Evolutionary conservation across 495 filamentous ascomycete genomes (phyloP), one percentile per base, ranked within the genome.

Genomic region (Coniosporium apollinis): DNA sequence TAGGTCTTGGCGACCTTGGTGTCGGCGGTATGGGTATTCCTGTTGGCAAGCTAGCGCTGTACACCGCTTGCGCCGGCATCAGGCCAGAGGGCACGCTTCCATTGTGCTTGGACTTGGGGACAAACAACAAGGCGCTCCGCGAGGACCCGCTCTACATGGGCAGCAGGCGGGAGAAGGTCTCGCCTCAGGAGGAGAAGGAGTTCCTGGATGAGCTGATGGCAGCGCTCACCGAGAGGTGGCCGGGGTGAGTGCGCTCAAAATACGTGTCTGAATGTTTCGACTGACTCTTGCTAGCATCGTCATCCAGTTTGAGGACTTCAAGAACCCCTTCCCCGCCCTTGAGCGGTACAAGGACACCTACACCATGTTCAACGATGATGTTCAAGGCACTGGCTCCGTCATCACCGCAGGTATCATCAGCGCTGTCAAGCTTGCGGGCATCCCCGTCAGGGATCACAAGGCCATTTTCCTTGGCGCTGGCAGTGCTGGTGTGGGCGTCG

Each of bases 21-120:
- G 76, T 97, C 39, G 93, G 94, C 56, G 89, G 89, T 41, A 93
- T 97, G 70, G 89, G 89, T 38, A 97, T 97, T 59, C 84, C 89
- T 41, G 86, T 97, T 16, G 58, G 89, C 40, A 94, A 97, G 60
- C 62, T 96, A 39, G 74, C 84, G 31, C 67, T 96, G 33, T 97
- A 97, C 64, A 89, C 80, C 25, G 83, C 76, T n/a, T 93, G 89
- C 47, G 89, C 89, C 34, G 87, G 89, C 54, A 96, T 97, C 59
- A 74, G 86, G 55, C 89, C 89, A 30, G 74, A 84, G 40, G 76
- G 76, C 54, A 94, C 87, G 11, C 74, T 97, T 19, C 89, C 89
- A 37, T 72, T 97, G 54, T 87, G 81, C 15, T 64, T 96, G 24
- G 89, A 97, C 51, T 67, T 84, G 50, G 89, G 89, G 28, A 97